Percentiles rank a stretch among this genome's conserved stretches.
Evolutionary conservation across 805 yeast species (phyloP).

Genomic region (Ascoidea rubescens): DNA sequence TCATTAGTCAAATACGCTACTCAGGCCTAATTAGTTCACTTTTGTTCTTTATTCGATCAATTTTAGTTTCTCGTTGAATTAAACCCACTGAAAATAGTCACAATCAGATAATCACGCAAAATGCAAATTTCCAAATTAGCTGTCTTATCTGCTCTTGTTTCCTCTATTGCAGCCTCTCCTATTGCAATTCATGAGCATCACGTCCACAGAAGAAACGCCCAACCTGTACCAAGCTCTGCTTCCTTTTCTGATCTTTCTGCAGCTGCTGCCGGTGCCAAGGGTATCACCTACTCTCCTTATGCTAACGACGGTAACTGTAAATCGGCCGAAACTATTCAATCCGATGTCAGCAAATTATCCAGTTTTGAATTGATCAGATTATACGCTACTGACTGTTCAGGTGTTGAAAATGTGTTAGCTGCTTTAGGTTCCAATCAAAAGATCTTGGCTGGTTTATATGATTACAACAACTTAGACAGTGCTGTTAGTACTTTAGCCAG

Average conservation of each 20-base stretch:
- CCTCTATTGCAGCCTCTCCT: constrained; percentile 11
- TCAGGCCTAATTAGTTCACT: too few species aligned
- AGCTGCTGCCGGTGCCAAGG: constrained; percentile 38
- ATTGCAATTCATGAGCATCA: constrained; percentile 9
- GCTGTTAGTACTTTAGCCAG: constrained; percentile 41
- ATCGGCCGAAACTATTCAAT: constrained; percentile 37
- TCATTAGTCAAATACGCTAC: too few species aligned
- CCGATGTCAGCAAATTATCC: constrained; percentile 41
- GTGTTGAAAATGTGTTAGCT: constrained; percentile 58
- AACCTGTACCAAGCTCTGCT: constrained; percentile 14
- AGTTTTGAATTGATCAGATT: constrained; percentile 53
- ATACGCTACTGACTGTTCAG: constrained; percentile 80
- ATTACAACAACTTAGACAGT: constrained; percentile 35
- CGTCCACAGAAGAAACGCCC: constrained; percentile 12
- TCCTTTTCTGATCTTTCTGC: constrained; percentile 19
- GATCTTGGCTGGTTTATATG: constrained; percentile 63
- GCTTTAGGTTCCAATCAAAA: constrained; percentile 52
- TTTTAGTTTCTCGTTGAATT: too few species aligned
- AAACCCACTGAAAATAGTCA: too few species aligned
- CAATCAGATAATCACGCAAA: too few species aligned
- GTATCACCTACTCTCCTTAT: constrained; percentile 78
- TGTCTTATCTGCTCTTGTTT: constrained; percentile 10
- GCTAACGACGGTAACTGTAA: constrained; percentile 56
- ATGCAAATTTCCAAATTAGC: constrained; percentile 1
- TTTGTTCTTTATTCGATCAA: too few species aligned